Evolutionary conservation across 2,329 filamentous ascomycete species (phyloP), one percentile per base, ranked within the genome.

Genomic region (Fonsecaea pedrosoi): DNA sequence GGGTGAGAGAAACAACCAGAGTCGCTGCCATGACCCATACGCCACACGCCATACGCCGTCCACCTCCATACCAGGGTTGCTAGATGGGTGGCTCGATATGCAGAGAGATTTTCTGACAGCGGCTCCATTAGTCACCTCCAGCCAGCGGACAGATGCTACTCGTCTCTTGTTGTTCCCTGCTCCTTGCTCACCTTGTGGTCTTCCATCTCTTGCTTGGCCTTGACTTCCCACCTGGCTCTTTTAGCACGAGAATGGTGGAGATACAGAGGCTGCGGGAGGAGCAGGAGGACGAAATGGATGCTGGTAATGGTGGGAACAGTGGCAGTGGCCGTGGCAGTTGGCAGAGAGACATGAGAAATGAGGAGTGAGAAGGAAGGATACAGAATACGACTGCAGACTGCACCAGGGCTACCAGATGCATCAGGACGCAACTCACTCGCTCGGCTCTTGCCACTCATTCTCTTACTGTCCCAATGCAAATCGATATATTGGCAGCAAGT

Each of bases 51-150:
- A 50, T 21, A 25, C 45, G 10, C 15, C 42, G 30, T 42, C 6
- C 54, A 21, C 9, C 56, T 40, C 12, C 37, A 40, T 40, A 10
- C 37, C 37, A 40, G 12, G 37, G 21, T 38, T 18, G 40, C 40
- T 45, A 45, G 3, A 45, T 45, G n/a, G 40, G n/a, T 45, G 40
- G 15, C 50, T 13, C 21, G 45, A 34, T n/a, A 9, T 58, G 13
- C 42, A 18, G 55, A 25, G 45, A 12, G 45, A 50, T 25, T 25
- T 62, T 61, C 55, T 68, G 66, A 68, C 66, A 68, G 66, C 66
- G 66, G 66, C 66, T 62, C 45, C 59, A 68, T 68, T 65, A 68
- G 66, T 68, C 66, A 68, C 56, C 34, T 32, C 45, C 13, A 54
- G 42, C 64, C 12, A 54, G 45, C 59, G 4, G 42, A 48, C 45